These are phyloP conservation scores for Acanthamoeba sp. DNA, from an alignment of 208 protist genomes.

Conservation along the genomic window DNA sequence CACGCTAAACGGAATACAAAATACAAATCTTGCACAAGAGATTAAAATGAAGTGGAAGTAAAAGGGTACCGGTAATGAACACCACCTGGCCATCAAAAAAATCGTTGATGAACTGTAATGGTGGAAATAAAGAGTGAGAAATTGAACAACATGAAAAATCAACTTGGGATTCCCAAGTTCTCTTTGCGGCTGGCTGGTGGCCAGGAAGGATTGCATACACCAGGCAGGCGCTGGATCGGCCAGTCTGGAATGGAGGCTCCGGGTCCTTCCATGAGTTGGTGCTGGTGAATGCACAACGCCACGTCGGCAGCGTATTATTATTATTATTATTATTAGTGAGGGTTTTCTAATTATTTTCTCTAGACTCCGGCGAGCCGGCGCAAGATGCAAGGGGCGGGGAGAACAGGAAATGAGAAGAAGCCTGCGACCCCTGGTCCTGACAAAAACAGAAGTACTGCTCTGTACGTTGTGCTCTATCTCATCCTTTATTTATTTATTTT, in stretches of 20 bases:
- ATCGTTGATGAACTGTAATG: slow-evolving; percentile 10
- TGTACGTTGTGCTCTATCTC: too few relatives aligned
- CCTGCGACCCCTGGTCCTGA: too few relatives aligned
- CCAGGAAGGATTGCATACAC: background rate
- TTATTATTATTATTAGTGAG: too few relatives aligned
- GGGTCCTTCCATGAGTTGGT: background rate
- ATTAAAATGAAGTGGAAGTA: background rate
- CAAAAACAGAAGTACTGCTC: too few relatives aligned
- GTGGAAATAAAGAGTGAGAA: background rate
- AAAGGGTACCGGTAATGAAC: slow-evolving; percentile 12
- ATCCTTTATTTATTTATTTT: too few relatives aligned
- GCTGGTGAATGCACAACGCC: background rate
- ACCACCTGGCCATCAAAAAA: slow-evolving; percentile 35
- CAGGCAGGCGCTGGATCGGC: background rate
- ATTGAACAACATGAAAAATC: background rate
- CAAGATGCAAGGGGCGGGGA: too few relatives aligned
- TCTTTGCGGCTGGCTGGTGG: too few relatives aligned
- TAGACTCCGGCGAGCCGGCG: too few relatives aligned
- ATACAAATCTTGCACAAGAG: background rate
- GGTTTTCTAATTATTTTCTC: too few relatives aligned
- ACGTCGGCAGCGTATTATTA: background rate
- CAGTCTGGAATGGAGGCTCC: background rate
- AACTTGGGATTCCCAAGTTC: too few relatives aligned
- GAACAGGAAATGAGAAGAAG: too few relatives aligned
- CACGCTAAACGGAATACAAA: too few relatives aligned